Conservation (phyloP, 352 stramenopile genomes). For the Phytophthora multivora region DNA sequence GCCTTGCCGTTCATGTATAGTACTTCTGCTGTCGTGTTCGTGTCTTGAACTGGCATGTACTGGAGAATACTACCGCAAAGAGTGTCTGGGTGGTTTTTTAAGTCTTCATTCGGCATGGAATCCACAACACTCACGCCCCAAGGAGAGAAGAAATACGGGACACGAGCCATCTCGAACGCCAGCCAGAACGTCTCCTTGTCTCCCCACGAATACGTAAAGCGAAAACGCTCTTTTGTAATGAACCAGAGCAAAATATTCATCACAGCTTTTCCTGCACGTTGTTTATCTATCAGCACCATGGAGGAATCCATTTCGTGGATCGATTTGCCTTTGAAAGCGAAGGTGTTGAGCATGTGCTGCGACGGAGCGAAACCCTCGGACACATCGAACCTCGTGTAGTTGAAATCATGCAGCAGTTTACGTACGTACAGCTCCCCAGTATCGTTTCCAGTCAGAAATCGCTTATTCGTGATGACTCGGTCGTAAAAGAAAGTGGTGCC, state of each 20-base stretch:
- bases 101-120: constrained; percentile 38
- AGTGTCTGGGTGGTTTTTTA: constrained; percentile 34
- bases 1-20: constrained; percentile 35
- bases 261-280: constrained; percentile 32
- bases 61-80: constrained; percentile 48
- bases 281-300: constrained; percentile 59
- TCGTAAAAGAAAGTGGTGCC: constrained; percentile 73
- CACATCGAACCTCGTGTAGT: constrained; percentile 51
- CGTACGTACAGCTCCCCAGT: constrained; percentile 37
- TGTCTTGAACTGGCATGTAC: constrained; percentile 29
- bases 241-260: constrained; percentile 41
- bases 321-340: constrained; percentile 46
- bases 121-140: constrained; percentile 42
- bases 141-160: constrained; percentile 44
- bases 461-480: constrained; percentile 43
- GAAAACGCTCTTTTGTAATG: constrained; percentile 38
- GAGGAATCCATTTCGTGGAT: constrained; percentile 73
- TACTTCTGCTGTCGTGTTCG: constrained; percentile 23
- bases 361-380: constrained; percentile 25
- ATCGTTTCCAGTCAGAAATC: constrained; percentile 50
- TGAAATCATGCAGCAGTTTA: constrained; percentile 45
- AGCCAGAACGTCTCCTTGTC: constrained; percentile 58
- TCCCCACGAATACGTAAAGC: constrained; percentile 40
- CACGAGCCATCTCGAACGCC: constrained; percentile 38
- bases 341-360: constrained; percentile 44